A percentile compares a stretch with the other conserved stretches of the same genome.
These are phyloP conservation scores for Xylaria arbuscula DNA, from an alignment of 2,329 filamentous ascomycete species.

Conservation along the genomic window DNA sequence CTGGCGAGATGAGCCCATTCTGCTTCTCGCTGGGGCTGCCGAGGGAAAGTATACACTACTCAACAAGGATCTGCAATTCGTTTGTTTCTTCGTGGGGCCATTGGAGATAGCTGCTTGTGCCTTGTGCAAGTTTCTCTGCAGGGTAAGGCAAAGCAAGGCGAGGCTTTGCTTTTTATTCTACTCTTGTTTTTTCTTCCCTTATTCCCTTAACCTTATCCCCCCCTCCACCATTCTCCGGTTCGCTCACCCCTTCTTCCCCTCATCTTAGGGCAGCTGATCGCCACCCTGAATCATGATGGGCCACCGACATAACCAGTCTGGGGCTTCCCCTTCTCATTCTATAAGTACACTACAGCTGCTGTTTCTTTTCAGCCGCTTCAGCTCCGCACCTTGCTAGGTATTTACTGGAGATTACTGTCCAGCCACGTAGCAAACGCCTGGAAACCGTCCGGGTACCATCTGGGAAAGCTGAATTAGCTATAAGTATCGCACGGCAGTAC, in stretches of 20 bases:
- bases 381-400: constrained; percentile 28
- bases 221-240: constrained; percentile 3
- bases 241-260: constrained; percentile 25
- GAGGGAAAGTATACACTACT: constrained; percentile 14
- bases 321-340: constrained; percentile 16
- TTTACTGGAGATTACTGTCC: constrained; percentile 12
- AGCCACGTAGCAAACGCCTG: constrained; percentile 27
- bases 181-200: neutral
- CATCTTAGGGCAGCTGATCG: constrained; percentile 20
- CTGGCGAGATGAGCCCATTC: constrained; percentile 41
- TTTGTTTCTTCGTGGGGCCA: constrained; percentile 25
- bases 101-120: constrained; percentile 1
- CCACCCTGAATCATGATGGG: constrained; percentile 15
- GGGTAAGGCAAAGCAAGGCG: constrained; percentile 34
- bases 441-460: constrained; percentile 9
- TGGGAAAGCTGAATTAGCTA: constrained; percentile 8
- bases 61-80: constrained; percentile 27
- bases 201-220: neutral
- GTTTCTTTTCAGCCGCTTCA: constrained; percentile 39
- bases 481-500: neutral
- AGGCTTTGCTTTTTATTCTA: constrained; percentile 15
- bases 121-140: constrained; percentile 29
- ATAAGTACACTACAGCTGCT: constrained; percentile 22
- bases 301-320: neutral
- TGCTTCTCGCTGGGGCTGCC: constrained; percentile 26